Percentiles rank a stretch among this genome's conserved stretches.
Conservation (phyloP, 306 rosid genomes). For the Fragaria vesca region DNA sequence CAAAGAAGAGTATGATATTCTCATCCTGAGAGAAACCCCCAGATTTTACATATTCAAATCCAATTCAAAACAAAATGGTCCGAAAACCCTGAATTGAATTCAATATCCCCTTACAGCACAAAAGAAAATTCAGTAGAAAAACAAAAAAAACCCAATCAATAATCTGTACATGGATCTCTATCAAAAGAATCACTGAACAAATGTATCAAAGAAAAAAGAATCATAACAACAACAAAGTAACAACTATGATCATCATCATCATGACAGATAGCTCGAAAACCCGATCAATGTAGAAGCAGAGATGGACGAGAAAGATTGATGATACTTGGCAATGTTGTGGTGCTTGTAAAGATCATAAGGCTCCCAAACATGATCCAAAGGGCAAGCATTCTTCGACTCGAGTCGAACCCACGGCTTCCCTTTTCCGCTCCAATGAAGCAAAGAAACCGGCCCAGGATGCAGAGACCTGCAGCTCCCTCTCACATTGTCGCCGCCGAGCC, state of each 20-base stretch:
- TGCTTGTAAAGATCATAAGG: constrained; percentile 78
- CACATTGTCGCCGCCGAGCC: constrained; percentile 87
- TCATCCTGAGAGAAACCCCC: constrained; percentile 9
- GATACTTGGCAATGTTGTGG: constrained; percentile 11
- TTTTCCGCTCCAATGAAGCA: constrained; percentile 95
- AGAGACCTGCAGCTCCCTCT: constrained; percentile 76
- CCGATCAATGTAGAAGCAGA: constrained; percentile 46
- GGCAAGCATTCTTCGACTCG: constrained; percentile 66
- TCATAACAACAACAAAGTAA: constrained; percentile 5
- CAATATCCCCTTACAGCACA: not conserved
- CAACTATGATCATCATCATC: constrained; percentile 8
- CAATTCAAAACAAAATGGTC: constrained; percentile 45
- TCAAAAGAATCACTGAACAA: constrained; percentile 49
- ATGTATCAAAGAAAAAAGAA: constrained; percentile 29
- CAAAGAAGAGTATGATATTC: constrained; percentile 18
- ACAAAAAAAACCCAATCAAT: constrained; percentile 7
- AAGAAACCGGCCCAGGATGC: constrained; percentile 91
- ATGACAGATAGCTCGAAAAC: constrained; percentile 47
- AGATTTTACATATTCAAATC: constrained; percentile 17
- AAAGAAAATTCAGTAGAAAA: constrained; percentile 20
- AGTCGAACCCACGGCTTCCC: constrained; percentile 98
- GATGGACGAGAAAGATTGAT: constrained; percentile 15
- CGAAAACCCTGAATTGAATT: constrained; percentile 32
- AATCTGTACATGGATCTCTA: constrained; percentile 54
- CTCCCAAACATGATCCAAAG: constrained; percentile 77